These are phyloP conservation scores for Didymella arachidicola DNA, from an alignment of 2,329 filamentous ascomycete species.

Conservation along the genomic window DNA sequence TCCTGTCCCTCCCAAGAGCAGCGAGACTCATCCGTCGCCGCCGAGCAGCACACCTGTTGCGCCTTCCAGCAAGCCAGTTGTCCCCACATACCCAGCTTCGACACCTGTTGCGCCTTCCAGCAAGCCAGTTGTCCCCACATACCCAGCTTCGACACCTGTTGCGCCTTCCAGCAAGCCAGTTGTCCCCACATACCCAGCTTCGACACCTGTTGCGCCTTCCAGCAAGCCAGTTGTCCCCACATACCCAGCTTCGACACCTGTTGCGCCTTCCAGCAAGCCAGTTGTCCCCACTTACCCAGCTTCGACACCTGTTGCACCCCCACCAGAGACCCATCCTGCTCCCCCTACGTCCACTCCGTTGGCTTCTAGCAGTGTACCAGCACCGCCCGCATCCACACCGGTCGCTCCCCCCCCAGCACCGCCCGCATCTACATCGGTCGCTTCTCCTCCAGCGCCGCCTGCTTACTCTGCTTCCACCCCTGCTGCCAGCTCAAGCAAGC, in stretches of 20 bases:
- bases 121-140: background rate
- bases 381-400: conserved; percentile 6
- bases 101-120: conserved; percentile 13
- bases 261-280: background rate
- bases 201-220: background rate
- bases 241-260: background rate
- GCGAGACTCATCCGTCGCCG: conserved; percentile 5
- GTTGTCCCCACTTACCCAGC: background rate
- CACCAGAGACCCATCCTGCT: conserved; percentile 9
- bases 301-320: background rate
- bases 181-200: background rate
- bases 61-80: conserved; percentile 10
- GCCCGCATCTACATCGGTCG: conserved; percentile 3
- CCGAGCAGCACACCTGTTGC: conserved; percentile 7
- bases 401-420: conserved; percentile 14
- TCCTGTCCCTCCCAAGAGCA: conserved; percentile 13
- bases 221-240: conserved; percentile 3
- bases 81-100: conserved; percentile 7
- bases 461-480: conserved; percentile 12
- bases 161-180: background rate
- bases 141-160: background rate
- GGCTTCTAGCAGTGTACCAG: conserved; percentile 4
- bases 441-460: background rate
- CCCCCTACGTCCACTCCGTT: conserved; percentile 13
- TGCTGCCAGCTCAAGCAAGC: conserved; percentile 11